Conservation (phyloP, 768 basidiomycete species). For the Pleurotus tuoliensis region DNA sequence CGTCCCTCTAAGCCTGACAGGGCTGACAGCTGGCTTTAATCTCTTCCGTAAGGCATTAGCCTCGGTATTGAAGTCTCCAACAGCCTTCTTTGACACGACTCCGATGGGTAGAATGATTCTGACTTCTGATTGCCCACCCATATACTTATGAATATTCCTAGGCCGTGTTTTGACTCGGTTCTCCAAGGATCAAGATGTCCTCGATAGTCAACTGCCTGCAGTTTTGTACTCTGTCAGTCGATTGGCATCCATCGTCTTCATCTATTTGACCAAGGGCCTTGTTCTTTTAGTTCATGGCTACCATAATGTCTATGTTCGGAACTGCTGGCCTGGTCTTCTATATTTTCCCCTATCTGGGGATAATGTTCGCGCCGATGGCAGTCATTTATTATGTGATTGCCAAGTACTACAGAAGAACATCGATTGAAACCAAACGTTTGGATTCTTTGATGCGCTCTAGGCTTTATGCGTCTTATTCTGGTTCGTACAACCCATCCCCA, state of each 20-base stretch:
- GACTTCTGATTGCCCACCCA: background rate
- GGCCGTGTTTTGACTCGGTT: constrained; percentile 54
- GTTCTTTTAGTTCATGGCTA: constrained; percentile 33
- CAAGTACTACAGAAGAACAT: constrained; percentile 51
- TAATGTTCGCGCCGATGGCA: constrained; percentile 31
- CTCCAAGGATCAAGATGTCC: constrained; percentile 56
- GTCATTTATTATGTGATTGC: constrained; percentile 31
- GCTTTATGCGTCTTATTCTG: constrained; percentile 54
- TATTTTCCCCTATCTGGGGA: constrained; percentile 60
- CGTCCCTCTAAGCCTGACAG: constrained; percentile 24
- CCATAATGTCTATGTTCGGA: constrained; percentile 44
- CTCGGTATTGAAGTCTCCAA: constrained; percentile 54
- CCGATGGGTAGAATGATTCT: constrained; percentile 43
- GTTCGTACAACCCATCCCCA: constrained; percentile 22
- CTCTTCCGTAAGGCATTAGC: constrained; percentile 54
- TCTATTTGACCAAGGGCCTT: constrained; percentile 28
- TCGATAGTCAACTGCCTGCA: constrained; percentile 46
- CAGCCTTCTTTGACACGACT: constrained; percentile 71
- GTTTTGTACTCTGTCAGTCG: constrained; percentile 39
- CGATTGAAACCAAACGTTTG: constrained; percentile 60
- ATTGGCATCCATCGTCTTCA: constrained; percentile 24
- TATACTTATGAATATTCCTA: constrained; percentile 14
- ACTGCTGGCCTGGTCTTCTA: constrained; percentile 60
- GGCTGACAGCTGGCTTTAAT: constrained; percentile 37
- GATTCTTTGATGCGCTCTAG: constrained; percentile 58